These are phyloP conservation scores for Santalum album DNA, from an alignment of 164 flowering plant species.

Conservation along the genomic window DNA sequence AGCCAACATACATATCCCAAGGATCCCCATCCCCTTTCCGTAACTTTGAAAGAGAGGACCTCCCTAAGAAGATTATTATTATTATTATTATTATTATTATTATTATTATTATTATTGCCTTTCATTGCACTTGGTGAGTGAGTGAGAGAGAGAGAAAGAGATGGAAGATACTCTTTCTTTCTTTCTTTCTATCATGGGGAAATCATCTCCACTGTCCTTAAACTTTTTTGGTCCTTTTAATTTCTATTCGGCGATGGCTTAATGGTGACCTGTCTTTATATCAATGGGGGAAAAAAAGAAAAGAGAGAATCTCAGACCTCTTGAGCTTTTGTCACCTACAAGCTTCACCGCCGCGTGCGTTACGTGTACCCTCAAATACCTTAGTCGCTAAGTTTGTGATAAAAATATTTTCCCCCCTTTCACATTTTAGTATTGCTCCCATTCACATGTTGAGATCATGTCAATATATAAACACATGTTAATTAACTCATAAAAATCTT, in stretches of 20 bases:
- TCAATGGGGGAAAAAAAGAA: conserved; percentile 14
- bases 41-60: no score
- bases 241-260: conserved; percentile 4
- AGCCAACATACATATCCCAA: no score
- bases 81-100: no score
- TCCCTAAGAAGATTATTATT: no score
- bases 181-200: conserved; percentile 6
- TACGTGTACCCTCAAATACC: conserved; percentile 18
- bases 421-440: no score
- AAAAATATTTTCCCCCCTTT: neutral
- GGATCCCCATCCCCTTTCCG: no score
- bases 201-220: conserved; percentile 9
- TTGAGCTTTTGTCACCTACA: conserved; percentile 28
- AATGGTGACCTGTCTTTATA: conserved; percentile 7
- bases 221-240: neutral
- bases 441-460: no score
- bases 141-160: neutral
- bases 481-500: no score
- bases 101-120: no score
- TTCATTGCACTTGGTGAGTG: neutral
- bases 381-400: conserved; percentile 23
- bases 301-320: conserved; percentile 24
- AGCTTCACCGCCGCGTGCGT: conserved; percentile 21
- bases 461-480: no score
- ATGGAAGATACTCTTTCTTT: conserved; percentile 22